Percentiles rank a stretch among this genome's conserved stretches.
Evolutionary conservation across 1,284 basidiomycete genomes (phyloP).

Genomic region (Ceratobasidium sp.): DNA sequence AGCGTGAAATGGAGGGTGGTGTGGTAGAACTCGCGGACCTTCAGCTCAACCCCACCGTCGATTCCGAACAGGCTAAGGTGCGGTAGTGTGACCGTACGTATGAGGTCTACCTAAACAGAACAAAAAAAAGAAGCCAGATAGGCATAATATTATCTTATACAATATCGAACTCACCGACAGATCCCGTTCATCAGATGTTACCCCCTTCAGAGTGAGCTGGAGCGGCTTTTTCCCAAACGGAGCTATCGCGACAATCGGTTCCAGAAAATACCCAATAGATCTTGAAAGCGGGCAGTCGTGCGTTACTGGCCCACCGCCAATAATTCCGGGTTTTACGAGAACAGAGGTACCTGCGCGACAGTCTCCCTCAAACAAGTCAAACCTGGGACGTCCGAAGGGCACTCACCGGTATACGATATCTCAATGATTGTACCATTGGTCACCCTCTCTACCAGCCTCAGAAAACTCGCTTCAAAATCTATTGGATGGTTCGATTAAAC

Average conservation of each 20-base stretch:
- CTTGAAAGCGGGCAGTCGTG: conserved; percentile 91
- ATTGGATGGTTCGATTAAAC: conserved; percentile 4
- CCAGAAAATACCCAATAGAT: conserved; percentile 93
- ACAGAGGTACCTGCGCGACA: conserved; percentile 81
- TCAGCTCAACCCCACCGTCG: conserved; percentile 85
- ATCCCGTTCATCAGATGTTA: conserved; percentile 91
- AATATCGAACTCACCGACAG: conserved; percentile 69
- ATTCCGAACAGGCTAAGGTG: conserved; percentile 92
- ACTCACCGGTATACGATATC: conserved; percentile 91
- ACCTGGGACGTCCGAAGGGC: conserved; percentile 20
- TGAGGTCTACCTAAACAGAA: conserved; percentile 76
- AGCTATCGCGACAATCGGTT: conserved; percentile 89
- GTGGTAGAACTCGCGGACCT: conserved; percentile 60
- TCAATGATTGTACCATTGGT: conserved; percentile 97
- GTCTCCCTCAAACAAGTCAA: not conserved
- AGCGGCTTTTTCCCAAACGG: conserved; percentile 94
- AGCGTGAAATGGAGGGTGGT: conserved; percentile 42
- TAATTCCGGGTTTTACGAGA: conserved; percentile 90
- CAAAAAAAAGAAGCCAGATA: not conserved
- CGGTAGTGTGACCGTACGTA: conserved; percentile 92
- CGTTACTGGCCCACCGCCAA: conserved; percentile 81
- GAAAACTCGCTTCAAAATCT: conserved; percentile 94
- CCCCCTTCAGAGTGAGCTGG: conserved; percentile 82
- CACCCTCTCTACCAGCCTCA: conserved; percentile 89
- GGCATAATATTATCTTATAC: not conserved